Evolutionary conservation across 371 early-diverging fungal species (phyloP).

Genomic region (Dinochytrium kinnereticum): DNA sequence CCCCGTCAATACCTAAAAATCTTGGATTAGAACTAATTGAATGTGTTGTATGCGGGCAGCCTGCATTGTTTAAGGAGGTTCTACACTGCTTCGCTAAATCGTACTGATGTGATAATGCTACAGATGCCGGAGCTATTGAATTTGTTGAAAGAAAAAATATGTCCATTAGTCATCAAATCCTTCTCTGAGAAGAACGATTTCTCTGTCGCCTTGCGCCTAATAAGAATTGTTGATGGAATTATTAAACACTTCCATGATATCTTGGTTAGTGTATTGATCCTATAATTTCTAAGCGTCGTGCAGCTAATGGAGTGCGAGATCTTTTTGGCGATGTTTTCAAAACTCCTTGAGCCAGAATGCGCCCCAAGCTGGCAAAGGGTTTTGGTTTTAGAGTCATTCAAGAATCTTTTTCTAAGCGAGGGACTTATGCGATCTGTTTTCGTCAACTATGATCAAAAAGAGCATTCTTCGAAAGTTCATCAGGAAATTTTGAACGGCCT

Average conservation of each 20-base stretch:
- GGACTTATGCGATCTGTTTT: slow-evolving; percentile 61
- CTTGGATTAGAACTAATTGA: slow-evolving; percentile 95
- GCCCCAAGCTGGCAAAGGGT: slow-evolving; percentile 85
- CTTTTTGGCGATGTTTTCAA: slow-evolving; percentile 85
- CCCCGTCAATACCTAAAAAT: slow-evolving; percentile 68
- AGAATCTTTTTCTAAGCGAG: slow-evolving; percentile 68
- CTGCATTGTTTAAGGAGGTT: slow-evolving; percentile 73
- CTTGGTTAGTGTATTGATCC: slow-evolving; percentile 54
- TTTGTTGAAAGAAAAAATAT: slow-evolving; percentile 77
- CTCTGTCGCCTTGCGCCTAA: slow-evolving; percentile 80
- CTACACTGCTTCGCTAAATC: no score
- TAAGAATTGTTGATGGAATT: slow-evolving; percentile 79
- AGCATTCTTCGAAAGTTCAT: slow-evolving; percentile 76
- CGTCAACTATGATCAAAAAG: slow-evolving; percentile 72
- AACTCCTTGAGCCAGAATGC: slow-evolving; percentile 75
- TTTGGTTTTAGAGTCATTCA: slow-evolving; percentile 84
- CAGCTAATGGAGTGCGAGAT: slow-evolving; percentile 91
- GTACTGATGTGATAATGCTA: no score
- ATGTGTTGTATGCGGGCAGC: slow-evolving; percentile 81
- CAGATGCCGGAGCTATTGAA: slow-evolving; percentile 60
- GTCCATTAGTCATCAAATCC: slow-evolving; percentile 85
- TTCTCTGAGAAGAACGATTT: slow-evolving; percentile 91
- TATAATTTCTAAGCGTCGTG: neutral
- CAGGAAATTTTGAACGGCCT: slow-evolving; percentile 81
- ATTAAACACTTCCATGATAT: slow-evolving; percentile 78